Evolutionary conservation across 2,329 filamentous ascomycete species (phyloP), one percentile per base, ranked within the genome.

Genomic region (Phyllosticta citribraziliensis): DNA sequence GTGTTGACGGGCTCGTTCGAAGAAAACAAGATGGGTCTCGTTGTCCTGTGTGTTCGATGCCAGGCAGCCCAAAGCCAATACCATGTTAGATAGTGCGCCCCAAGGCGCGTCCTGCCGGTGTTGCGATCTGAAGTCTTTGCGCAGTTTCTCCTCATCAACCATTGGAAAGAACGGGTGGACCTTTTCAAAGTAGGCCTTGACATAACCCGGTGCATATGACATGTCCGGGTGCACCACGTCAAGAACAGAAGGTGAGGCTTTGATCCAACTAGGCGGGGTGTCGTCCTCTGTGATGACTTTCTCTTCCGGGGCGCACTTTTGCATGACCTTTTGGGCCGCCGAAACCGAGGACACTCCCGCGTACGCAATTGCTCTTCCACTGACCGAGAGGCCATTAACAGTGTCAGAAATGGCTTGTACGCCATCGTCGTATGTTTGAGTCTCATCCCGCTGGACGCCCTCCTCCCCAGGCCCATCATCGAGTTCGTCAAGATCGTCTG

Each of bases 131-230:
- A 86, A 88, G 58, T 84, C 83, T 10, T 84, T 83, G 64, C 85
- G 83, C 71, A 91, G 89, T 10, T 82, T 80, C 19, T 82, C 81
- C 70, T 91, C 88, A 65, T 91, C 87, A 2, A 91, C 78, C 80
- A 91, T 84, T 0, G 88, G 88, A 3, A 87, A 82, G 65, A 89
- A 87, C 1, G 86, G 82, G 64, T 91, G 88, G 24, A 88, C 82
- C 33, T 85, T 82, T 65, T 86, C 85, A 70, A 91, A 91, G 70
- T 89, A 91, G n/a, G 86, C 85, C 66, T 90, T 85, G 51, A 90
- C 84, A 10, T 89, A 76, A 5, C 83, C 83, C 70, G 88, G 84
- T 17, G 86, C 86, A 66, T 88, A 86, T 70, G 82, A 83, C 17
- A 82, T 81, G 78, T 76, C 61, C 63, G 84, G 82, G 47, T 82